Base-by-base conservation (phyloP, 1,284 basidiomycete genomes). In the Naganishia sp. region DNA sequence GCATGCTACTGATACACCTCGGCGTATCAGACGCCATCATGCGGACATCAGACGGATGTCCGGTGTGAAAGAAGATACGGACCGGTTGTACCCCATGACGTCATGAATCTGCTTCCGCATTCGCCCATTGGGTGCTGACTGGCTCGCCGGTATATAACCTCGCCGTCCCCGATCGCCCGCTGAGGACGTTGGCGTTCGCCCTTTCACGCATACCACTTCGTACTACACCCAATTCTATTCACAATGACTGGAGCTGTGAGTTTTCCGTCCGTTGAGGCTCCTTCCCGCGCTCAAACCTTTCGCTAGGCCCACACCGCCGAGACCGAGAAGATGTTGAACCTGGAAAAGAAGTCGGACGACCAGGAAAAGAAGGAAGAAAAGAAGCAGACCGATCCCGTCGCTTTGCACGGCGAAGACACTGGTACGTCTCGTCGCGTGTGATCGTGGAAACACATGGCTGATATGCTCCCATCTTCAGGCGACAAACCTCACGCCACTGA, bases 301-400 rank as follows among this genome's bases (percentile, higher is more conserved):
- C 31, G n/a, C 6, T 39, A 61, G 59, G 63, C 67, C n/a, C 55
- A 64, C 56, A 44, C 48, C 36, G 31, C 56, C 21, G 48, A 49
- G 21, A 61, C 67, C 52, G 43, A 65, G 13, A 68, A 68, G 67
- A 65, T 65, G 67, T 44, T 65, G 28, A 55, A 64, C 63, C 15
- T 68, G n/a, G 63, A 63, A 25, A 68, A 68, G 56, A 31, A 50
- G 13, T 65, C 63, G 36, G 67, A 68, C 45, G 28, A 21, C 21
- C 18, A 33, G 28, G 43, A 65, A 15, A 59, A 45, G 31, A 59
- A 55, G 53, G 42, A 65, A 44, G 57, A 65, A 25, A 68, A 68
- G 67, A 52, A 61, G 25, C 9, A 55, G 31, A 39, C 42, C 5
- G 63, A 68, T 36, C 55, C 56, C 39, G 44, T 21, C 3, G 52